Percentiles rank a stretch among this genome's conserved stretches.
These are phyloP conservation scores for Oryza nivara DNA, from an alignment of 176 grass and related monocot species.

Conservation along the genomic window DNA sequence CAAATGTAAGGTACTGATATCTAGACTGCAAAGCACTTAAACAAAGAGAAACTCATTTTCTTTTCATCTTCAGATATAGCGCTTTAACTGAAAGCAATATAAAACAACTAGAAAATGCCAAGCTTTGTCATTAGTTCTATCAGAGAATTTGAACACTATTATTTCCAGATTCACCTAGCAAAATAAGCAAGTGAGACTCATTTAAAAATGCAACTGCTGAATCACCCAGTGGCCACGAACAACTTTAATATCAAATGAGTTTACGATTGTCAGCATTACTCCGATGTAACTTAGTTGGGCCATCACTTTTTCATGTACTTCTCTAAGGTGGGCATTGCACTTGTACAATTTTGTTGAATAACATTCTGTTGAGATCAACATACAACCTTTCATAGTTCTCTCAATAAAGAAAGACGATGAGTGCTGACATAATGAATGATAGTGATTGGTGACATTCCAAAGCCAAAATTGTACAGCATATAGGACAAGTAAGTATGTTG, in stretches of 20 bases:
- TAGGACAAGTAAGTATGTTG: background rate
- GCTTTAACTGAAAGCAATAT: background rate
- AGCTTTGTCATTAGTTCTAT: background rate
- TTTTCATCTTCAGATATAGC: background rate
- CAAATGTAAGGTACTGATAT: slow-evolving; percentile 27
- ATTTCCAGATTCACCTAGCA: background rate
- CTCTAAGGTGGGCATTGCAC: background rate
- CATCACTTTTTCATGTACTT: background rate
- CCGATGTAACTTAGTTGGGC: background rate
- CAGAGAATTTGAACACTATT: background rate
- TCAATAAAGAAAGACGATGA: background rate
- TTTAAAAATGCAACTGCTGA: background rate
- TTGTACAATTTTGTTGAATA: background rate
- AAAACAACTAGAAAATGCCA: slow-evolving; percentile 3
- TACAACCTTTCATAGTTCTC: background rate
- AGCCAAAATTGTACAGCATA: background rate
- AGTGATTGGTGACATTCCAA: background rate
- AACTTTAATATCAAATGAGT: background rate
- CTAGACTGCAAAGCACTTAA: background rate
- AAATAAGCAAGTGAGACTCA: background rate
- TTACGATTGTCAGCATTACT: background rate
- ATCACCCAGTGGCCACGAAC: background rate
- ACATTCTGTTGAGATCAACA: background rate
- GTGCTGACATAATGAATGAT: slow-evolving; percentile 9
- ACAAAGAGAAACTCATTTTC: slow-evolving; percentile 8